These are phyloP conservation scores for Cyberlindnera americana DNA, from an alignment of 805 yeast species.

Conservation along the genomic window DNA sequence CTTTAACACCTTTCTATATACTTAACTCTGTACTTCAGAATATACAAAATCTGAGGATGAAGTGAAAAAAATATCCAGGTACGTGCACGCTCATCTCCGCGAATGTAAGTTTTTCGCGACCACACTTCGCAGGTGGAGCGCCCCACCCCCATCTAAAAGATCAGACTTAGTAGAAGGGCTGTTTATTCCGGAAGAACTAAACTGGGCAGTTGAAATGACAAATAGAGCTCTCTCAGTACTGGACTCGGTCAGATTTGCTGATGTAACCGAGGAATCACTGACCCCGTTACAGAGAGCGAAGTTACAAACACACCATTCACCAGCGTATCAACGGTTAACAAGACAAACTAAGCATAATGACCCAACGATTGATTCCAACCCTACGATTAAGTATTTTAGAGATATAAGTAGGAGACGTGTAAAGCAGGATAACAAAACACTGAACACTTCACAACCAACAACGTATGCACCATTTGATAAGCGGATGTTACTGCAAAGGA, in stretches of 20 bases:
- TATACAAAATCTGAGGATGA: neutral
- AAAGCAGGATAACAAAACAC: no score
- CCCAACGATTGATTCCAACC: conserved; percentile 4
- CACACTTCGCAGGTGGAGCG: neutral
- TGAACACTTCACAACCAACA: neutral
- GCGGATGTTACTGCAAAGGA: conserved; percentile 35
- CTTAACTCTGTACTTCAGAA: neutral
- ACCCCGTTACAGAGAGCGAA: conserved; percentile 1
- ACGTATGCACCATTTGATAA: conserved; percentile 34
- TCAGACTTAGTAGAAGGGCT: no score
- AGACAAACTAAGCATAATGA: neutral
- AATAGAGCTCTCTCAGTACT: neutral
- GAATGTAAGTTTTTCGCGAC: conserved; percentile 2
- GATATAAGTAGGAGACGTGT: conserved; percentile 9
- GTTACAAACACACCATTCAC: neutral
- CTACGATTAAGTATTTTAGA: conserved; percentile 12
- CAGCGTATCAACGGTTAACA: neutral
- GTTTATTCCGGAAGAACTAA: no score
- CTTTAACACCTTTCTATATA: neutral
- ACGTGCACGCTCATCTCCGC: conserved; percentile 11
- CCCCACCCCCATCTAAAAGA: no score
- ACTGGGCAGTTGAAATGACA: neutral
- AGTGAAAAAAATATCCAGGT: conserved; percentile 3
- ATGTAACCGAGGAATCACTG: neutral
- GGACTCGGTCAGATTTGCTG: neutral